Conservation (phyloP, 768 basidiomycete genomes). For the Leccinum incarnatum region DNA sequence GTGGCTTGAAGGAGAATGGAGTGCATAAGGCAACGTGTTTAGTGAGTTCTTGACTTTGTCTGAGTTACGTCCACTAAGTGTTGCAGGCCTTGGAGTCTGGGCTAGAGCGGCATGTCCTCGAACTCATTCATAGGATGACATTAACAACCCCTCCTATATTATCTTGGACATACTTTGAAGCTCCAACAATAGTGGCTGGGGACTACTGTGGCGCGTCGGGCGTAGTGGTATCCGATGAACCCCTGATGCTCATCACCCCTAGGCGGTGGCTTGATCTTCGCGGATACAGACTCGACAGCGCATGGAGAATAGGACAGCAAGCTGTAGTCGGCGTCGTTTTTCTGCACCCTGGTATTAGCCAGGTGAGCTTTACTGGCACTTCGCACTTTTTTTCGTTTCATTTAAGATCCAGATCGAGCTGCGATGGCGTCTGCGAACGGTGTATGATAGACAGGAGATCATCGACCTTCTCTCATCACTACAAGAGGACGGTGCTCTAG, state of each 20-base stretch:
- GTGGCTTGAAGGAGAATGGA: constrained; percentile 22
- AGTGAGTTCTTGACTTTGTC: constrained; percentile 25
- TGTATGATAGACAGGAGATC: constrained; percentile 76
- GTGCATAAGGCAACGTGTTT: constrained; percentile 28
- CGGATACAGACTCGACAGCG: constrained; percentile 56
- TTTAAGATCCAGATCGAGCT: constrained; percentile 53
- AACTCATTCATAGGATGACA: constrained; percentile 42
- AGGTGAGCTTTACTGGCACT: constrained; percentile 43
- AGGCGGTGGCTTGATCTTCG: constrained; percentile 75
- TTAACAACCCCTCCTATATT: constrained; percentile 51
- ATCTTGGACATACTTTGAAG: constrained; percentile 67
- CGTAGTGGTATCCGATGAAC: constrained; percentile 45
- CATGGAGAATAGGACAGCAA: constrained; percentile 70
- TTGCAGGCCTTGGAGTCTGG: constrained; percentile 16
- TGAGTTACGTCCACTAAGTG: constrained; percentile 4
- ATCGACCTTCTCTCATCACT: constrained; percentile 58
- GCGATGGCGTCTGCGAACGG: constrained; percentile 64
- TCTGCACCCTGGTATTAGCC: constrained; percentile 70
- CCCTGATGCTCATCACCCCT: constrained; percentile 53
- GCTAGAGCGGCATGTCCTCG: constrained; percentile 23
- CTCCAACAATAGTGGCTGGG: constrained; percentile 54
- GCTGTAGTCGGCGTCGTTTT: constrained; percentile 66
- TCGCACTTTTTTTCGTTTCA: constrained; percentile 7
- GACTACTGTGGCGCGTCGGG: constrained; percentile 53
- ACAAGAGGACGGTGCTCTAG: constrained; percentile 49